Base-by-base conservation (phyloP, 345 rosid species). In the Passiflora organensis region DNA sequence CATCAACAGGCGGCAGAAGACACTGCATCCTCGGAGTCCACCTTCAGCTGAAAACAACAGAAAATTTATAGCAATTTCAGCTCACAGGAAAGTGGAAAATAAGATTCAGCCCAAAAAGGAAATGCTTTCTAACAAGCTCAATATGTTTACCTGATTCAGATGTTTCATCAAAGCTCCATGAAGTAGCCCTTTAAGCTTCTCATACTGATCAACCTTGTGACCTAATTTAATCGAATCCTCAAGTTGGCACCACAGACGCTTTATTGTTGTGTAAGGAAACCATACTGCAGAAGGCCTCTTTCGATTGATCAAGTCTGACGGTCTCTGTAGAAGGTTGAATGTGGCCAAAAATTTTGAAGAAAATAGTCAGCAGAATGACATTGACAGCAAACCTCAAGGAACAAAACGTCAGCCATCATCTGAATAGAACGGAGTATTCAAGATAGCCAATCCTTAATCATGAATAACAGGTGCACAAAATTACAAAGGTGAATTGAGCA, bases 251-350 rank as follows among this genome's bases (percentile, higher is more conserved):
- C 97, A 93, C 1, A 93, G 67, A 10, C 76, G 71, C 61, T 93
- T 94, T 36, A 86, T 63, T 20, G 82, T 61, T 50, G 86, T 74
- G 64, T 89, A 93, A 10, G 97, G 95, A 62, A 93, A 89, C 95
- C 96, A 86, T 36, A 67, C 79, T 13, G 89, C 80, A 47, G 76
- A 78, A 15, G 87, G 86, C 58, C 72, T 79, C 69, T 93, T 89
- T 65, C 95, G 77, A 48, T 81, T 78, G 53, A 82, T 53, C 54
- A 91, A 68, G 57, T 82, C 79, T 17, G 80, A 72, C 13, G 97
- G 87, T 69, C 85, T 86, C 97, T 93, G 89, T 65, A 72, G 23
- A 56, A 48, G 28, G 51, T 56, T 63, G 51, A 43, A 0, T 19
- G 20, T 1, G 50, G 32, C 48, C 51, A 8, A 24, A 8, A 24